Base-by-base conservation (phyloP, 2,329 filamentous ascomycete genomes). In the Cladophialophora exuberans region DNA sequence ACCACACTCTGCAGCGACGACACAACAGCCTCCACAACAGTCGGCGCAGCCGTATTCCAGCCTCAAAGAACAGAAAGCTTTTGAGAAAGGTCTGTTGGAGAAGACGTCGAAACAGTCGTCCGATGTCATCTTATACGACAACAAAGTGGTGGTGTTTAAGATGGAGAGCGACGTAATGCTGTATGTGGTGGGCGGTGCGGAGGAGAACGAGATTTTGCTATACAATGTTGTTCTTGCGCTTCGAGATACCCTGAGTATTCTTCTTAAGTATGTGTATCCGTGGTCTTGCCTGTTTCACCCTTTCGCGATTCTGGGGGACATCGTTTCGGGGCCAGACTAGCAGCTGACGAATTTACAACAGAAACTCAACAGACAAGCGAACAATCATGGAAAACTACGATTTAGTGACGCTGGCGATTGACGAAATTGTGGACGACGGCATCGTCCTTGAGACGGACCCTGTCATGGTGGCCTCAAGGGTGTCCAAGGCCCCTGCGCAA, bases 341-440 rank as follows among this genome's bases (percentile, higher is more conserved):
- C 22, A 28, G n/a, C 38, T 41, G 33, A 52, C 64, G 50, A 22
- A 44, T 28, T 25, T 15, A 17, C 58, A 53, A 38, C 64, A 96
- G 90, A 75, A 93, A 95, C 82, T 90, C 90, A 28, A 92, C 95
- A 46, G 94, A 99, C 79, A 97, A 97, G 82, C 87, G 94, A 64
- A 97, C 94, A 54, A 91, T 97, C 64, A 87, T 97, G 69, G 94
- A 99, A 76, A 97, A 97, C 82, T 99, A 97, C 79, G 94, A 97
- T 74, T 83, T 97, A 18, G 89, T 97, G 60, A 89, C 91, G 11
- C 84, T 99, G 50, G 90, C 92, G 39, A 89, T 99, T 62, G 94
- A 99, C 73, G 94, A 99, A 74, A 93, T 95, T 60, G 84, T 95
- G 50, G 91, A 96, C 73, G 91, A 96, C 69, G 94, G 94, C 57